These are phyloP conservation scores for Penicillium psychrosexuale DNA, from an alignment of 2,329 filamentous ascomycete species.

Conservation along the genomic window DNA sequence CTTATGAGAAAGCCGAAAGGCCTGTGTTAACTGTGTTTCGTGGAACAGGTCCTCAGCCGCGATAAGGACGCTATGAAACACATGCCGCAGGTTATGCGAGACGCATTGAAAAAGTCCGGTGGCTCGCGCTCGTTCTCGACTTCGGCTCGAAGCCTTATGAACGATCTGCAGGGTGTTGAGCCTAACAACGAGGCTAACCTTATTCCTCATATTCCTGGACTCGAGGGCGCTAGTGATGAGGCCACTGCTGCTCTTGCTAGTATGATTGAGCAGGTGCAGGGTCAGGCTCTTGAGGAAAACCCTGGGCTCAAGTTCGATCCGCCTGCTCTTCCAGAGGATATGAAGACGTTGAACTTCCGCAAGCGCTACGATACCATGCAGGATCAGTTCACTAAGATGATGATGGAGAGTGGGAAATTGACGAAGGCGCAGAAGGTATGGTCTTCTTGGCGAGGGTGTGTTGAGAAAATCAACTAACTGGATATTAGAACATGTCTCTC, in stretches of 20 bases:
- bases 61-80: conserved; percentile 61
- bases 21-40: neutral
- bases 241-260: conserved; percentile 34
- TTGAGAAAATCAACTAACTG: neutral
- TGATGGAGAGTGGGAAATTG: conserved; percentile 91
- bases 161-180: conserved; percentile 27
- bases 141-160: conserved; percentile 40
- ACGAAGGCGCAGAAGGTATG: conserved; percentile 80
- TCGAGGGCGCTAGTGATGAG: conserved; percentile 20
- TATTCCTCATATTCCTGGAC: neutral
- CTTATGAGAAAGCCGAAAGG: neutral
- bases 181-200: conserved; percentile 7
- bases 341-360: conserved; percentile 61
- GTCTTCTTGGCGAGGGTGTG: neutral
- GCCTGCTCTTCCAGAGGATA: conserved; percentile 62
- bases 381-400: conserved; percentile 79
- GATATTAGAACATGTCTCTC: conserved; percentile 70
- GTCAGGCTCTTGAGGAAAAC: conserved; percentile 35
- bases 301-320: conserved; percentile 74
- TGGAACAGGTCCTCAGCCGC: conserved; percentile 58
- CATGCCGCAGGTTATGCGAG: conserved; percentile 64
- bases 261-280: conserved; percentile 37
- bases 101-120: conserved; percentile 50
- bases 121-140: conserved; percentile 59
- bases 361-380: conserved; percentile 82